Base-by-base conservation (phyloP, 345 rosid genomes). In the Sonneratia caseolaris region DNA sequence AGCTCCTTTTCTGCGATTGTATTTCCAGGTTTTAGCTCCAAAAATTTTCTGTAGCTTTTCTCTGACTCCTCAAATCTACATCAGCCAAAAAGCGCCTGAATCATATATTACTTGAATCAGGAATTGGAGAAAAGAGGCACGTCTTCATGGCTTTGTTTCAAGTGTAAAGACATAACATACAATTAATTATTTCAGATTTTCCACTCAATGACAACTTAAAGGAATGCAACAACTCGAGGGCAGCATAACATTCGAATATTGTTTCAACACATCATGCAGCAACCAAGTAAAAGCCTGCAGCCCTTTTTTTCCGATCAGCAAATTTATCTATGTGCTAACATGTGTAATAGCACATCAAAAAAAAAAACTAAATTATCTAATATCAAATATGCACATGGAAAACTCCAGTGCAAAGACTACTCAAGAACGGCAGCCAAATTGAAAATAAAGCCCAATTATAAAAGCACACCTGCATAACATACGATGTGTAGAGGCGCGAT, bases 31-130 rank as follows among this genome's bases (percentile, higher is more conserved):
- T 78, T 87, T 47, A 84, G 75, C 81, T 89, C 94, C 76, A 96
- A 76, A 76, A 80, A 88, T 74, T 84, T 87, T 45, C 72, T 87
- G 74, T 92, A 96, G 76, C 82, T 87, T 72, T 62, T 57, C 72
- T 96, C 98, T 64, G 98, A 88, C 72, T 91, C 97, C 77, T 92
- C 93, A 73, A 90, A 96, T 82, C 98, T 96, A 82, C 79, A 83
- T 74, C 51, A 79, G 55, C 72, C 42, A 68, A 77, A 81, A 72
- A 79, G 53, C 32, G 53, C 76, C 80, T 72, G 76, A 78, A 71
- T 82, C 77, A 82, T 76, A 76, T 69, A 67, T 70, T 74, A 76
- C 72, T 75, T 75, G 78, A 76, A 77, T 79, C 76, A 82, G 76
- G 73, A 70, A 71, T 66, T 47, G 69, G 66, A 49, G 38, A 36